Conservation (phyloP, 768 basidiomycete species). For the Russula sp. region DNA sequence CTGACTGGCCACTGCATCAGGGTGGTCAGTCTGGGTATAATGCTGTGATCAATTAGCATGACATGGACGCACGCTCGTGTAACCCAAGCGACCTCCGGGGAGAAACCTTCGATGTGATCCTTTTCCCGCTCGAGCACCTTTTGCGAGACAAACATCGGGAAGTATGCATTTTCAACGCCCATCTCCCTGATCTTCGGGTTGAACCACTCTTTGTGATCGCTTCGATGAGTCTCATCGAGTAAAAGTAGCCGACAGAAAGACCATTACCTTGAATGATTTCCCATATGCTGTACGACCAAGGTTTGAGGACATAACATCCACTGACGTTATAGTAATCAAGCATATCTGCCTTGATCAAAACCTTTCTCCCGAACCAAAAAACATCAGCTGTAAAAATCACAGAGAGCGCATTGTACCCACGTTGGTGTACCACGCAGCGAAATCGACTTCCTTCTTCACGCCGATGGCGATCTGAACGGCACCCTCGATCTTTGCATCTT, state of each 20-base stretch:
- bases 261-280: slow-evolving; percentile 82
- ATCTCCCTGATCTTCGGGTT: slow-evolving; percentile 87
- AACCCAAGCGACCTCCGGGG: slow-evolving; percentile 99
- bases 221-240: not conserved
- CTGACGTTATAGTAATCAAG: slow-evolving; percentile 98
- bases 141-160: slow-evolving; percentile 96
- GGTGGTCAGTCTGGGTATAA: not conserved
- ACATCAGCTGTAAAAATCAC: slow-evolving; percentile 9
- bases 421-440: slow-evolving; percentile 90
- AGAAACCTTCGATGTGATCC: slow-evolving; percentile 98
- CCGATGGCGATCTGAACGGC: slow-evolving; percentile 90
- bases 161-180: slow-evolving; percentile 95
- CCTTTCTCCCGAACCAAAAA: slow-evolving; percentile 41
- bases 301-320: slow-evolving; percentile 97
- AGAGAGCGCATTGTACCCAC: slow-evolving; percentile 40
- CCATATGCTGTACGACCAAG: slow-evolving; percentile 98
- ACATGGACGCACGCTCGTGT: slow-evolving; percentile 72
- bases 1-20: slow-evolving; percentile 68
- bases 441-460: slow-evolving; percentile 94
- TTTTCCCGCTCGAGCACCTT: slow-evolving; percentile 95
- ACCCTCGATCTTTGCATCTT: slow-evolving; percentile 78
- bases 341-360: slow-evolving; percentile 98
- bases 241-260: not conserved
- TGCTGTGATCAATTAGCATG: not conserved
- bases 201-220: slow-evolving; percentile 71